Base-by-base conservation (phyloP, 139 green algal genomes). In the Nannochloris sp. region DNA sequence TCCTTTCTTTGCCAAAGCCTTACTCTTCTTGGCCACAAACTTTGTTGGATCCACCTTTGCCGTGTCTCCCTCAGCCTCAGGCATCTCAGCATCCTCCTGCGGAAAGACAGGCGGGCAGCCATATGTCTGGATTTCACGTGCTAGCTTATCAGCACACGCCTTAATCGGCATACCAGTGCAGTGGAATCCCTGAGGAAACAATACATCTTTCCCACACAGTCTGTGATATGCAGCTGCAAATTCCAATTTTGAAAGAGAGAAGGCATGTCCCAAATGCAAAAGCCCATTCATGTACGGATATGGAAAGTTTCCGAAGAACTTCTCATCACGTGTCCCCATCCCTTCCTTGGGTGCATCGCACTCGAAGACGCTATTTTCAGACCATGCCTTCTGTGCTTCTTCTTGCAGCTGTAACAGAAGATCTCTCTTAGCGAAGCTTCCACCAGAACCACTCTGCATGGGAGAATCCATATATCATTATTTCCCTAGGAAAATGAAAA, bases 151-250 rank as follows among this genome's bases (percentile, higher is more conserved):
- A 16, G 89, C 88, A 70, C 86, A 94, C 0, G 89, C 87, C 86
- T 99, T 98, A 84, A 99, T 99, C 48, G 94, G 94, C 94, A 99
- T 99, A 73, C 94, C 94, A 3, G 94, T 99, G 82, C 89, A 97
- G 77, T 99, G 94, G 71, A 98, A 98, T 4, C 75, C 94, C 71
- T 97, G 93, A 14, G 91, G 86, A 62, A 98, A 98, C 4, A 99
- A 85, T 33, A 95, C 87, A 4, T 84, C 70, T 59, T 91, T 85
- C 37, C 93, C 93, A 30, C 79, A 83, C 45, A 99, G 77, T 8
- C 93, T 77, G 61, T 97, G 83, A 73, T 91, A 99, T 2, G 93
- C 91, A 0, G 78, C 61, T n/a, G 90, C 91, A 84, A 99, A 99
- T 79, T 97, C 89, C 48, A 95, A 70, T 83, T 99, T 99, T 30